Conservation (phyloP, 441 rosid species). For the Biscutella laevigata region DNA sequence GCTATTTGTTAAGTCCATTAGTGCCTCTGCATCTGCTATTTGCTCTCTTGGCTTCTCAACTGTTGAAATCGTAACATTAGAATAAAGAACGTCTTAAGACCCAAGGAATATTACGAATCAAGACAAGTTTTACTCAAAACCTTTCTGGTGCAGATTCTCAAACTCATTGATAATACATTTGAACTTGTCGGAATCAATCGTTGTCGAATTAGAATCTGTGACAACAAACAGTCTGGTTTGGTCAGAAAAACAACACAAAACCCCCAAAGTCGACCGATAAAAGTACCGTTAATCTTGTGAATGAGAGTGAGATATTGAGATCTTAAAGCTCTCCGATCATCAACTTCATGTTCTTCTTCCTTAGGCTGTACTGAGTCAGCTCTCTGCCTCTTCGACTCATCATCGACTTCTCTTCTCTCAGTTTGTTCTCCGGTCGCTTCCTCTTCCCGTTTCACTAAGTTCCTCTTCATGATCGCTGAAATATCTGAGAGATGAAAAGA, state of each 20-base stretch:
- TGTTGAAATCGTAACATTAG: no score
- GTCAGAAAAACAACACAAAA: neutral
- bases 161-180: constrained; percentile 24
- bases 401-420: neutral
- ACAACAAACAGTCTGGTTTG: neutral
- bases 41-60: constrained; percentile 84
- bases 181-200: constrained; percentile 31
- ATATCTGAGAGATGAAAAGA: neutral
- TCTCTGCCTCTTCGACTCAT: neutral
- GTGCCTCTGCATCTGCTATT: constrained; percentile 75
- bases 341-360: neutral
- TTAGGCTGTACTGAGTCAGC: neutral
- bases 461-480: neutral
- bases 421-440: neutral
- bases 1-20: constrained; percentile 44
- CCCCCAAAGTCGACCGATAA: neutral
- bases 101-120: neutral
- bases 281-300: constrained; percentile 10
- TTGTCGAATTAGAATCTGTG: constrained; percentile 30
- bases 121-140: neutral
- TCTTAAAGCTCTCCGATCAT: constrained; percentile 20
- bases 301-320: constrained; percentile 12
- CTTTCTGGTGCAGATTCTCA: constrained; percentile 36
- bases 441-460: constrained; percentile 3
- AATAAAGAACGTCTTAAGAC: neutral